Evolutionary conservation across 2,329 filamentous ascomycete species (phyloP).

Genomic region (Colletotrichum ledebouriae): DNA sequence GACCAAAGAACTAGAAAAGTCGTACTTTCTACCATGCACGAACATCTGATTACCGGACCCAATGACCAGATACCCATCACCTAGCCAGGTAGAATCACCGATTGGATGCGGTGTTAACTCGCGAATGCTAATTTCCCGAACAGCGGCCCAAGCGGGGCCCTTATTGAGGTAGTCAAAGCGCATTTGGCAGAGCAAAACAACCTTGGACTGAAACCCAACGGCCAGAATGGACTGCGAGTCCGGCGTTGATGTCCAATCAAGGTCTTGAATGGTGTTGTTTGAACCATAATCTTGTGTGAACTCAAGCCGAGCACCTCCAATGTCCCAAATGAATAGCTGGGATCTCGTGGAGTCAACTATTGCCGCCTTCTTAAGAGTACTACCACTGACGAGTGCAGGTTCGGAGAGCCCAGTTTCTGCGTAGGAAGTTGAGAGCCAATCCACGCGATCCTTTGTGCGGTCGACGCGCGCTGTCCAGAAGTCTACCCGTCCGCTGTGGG

Average conservation of each 20-base stretch:
- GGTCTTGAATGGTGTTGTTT: constrained; percentile 82
- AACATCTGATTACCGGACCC: constrained; percentile 94
- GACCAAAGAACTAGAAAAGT: constrained; percentile 71
- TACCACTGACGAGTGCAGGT: constrained; percentile 85
- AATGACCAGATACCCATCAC: constrained; percentile 86
- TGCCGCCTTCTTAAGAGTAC: constrained; percentile 87
- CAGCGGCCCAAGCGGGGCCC: constrained; percentile 88
- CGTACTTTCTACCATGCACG: constrained; percentile 82
- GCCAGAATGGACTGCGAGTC: constrained; percentile 90
- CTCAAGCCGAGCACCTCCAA: constrained; percentile 83
- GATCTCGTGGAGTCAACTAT: constrained; percentile 81
- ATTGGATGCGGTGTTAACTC: constrained; percentile 90
- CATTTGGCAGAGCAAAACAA: constrained; percentile 86
- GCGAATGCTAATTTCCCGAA: constrained; percentile 84
- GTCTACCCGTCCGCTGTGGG: constrained; percentile 77
- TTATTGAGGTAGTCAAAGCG: constrained; percentile 93
- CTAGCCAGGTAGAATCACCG: constrained; percentile 92
- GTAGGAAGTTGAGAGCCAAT: constrained; percentile 86
- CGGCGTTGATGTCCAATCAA: constrained; percentile 94
- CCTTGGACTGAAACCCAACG: constrained; percentile 90
- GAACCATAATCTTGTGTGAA: constrained; percentile 81
- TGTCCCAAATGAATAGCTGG: constrained; percentile 91
- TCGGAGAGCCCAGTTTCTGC: constrained; percentile 82
- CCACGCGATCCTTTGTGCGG: constrained; percentile 68
- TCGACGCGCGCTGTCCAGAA: constrained; percentile 89